Percentiles rank a stretch among this genome's conserved stretches.
Conservation (phyloP, 2,329 filamentous ascomycete species). For the Xylariaceae sp. region DNA sequence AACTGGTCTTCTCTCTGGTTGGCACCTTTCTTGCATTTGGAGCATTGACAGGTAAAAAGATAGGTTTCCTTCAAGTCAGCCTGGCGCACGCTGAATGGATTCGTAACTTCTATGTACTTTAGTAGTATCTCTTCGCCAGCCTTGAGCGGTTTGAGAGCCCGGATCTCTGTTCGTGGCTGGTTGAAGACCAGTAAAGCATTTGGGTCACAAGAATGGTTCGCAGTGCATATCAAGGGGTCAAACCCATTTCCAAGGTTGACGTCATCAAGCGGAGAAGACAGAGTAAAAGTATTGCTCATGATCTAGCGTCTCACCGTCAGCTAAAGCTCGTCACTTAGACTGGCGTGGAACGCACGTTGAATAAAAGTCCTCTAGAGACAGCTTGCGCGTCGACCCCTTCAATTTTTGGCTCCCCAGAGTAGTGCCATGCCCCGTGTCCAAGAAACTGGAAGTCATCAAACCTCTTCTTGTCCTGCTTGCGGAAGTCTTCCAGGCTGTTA, state of each 20-base stretch:
- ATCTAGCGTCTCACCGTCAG: slow-evolving; percentile 31
- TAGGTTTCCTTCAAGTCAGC: slow-evolving; percentile 51
- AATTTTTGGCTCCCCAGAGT: slow-evolving; percentile 28
- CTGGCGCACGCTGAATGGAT: slow-evolving; percentile 51
- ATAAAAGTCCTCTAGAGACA: slow-evolving; percentile 27
- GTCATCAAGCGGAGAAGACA: slow-evolving; percentile 34
- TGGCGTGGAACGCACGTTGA: slow-evolving; percentile 30
- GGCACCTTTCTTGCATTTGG: slow-evolving; percentile 51
- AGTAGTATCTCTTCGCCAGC: slow-evolving; percentile 57
- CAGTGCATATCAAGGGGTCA: slow-evolving; percentile 36
- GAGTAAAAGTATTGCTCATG: slow-evolving; percentile 26
- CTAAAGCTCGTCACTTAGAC: background rate
- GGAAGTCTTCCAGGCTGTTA: slow-evolving; percentile 23
- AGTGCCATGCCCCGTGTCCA: slow-evolving; percentile 32
- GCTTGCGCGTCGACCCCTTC: slow-evolving; percentile 22
- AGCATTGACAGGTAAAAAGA: slow-evolving; percentile 55
- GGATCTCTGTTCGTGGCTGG: slow-evolving; percentile 48
- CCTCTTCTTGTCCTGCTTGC: slow-evolving; percentile 27
- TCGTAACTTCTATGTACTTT: slow-evolving; percentile 54
- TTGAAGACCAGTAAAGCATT: slow-evolving; percentile 56
- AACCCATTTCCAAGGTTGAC: slow-evolving; percentile 31
- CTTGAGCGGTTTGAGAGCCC: slow-evolving; percentile 52
- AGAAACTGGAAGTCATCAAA: slow-evolving; percentile 33
- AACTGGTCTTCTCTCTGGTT: slow-evolving; percentile 49
- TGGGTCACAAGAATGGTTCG: slow-evolving; percentile 59